Evolutionary conservation across 2,329 filamentous ascomycete species (phyloP), one percentile per base, ranked within the genome.

Genomic region (Fusarium sp.): DNA sequence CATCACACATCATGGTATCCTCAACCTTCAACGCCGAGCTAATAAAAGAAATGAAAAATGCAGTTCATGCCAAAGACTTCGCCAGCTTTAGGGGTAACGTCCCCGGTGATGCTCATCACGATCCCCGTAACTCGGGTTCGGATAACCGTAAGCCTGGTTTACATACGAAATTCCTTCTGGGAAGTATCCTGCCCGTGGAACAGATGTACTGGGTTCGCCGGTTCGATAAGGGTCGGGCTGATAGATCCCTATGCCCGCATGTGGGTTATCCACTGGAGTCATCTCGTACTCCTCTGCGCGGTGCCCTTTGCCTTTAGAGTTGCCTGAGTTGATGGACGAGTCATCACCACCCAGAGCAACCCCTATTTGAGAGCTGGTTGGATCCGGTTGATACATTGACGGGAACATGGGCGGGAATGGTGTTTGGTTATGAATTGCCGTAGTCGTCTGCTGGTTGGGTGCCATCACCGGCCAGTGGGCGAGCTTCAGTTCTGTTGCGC

Each of bases 11-110:
- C 44, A 46, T 46, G 64, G 66, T 68, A 69, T 69, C 41, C 48
- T 47, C 46, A 52, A 44, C 55, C 55, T 29, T 56, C 45, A 68
- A 69, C 67, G 65, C 67, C 65, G 44, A 54, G 56, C 67, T 65
- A 51, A 52, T 22, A 43, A 40, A 53, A 58, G 22, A 20, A 32
- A 67, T 46, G 11, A 44, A 18, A 34, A 25, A 11, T n/a, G 29
- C 16, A 48, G 41, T 20, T 20, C 20, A 41, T 63, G 20, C 15
- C 32, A 16, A 18, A 34, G 4, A 34, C 4, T 34, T 40, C 16
- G 15, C 30, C 22, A 34, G 20, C 13, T 25, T 25, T 67, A 25
- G 30, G 18, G 49, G 30, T 29, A 22, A 43, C 54, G 53, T 7
- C 53, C 65, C 49, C 59, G 48, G 15, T 47, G 20, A 16, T 59